Base-by-base conservation (phyloP, 2,329 filamentous ascomycete species). In the Phyllosticta ampelicida region DNA sequence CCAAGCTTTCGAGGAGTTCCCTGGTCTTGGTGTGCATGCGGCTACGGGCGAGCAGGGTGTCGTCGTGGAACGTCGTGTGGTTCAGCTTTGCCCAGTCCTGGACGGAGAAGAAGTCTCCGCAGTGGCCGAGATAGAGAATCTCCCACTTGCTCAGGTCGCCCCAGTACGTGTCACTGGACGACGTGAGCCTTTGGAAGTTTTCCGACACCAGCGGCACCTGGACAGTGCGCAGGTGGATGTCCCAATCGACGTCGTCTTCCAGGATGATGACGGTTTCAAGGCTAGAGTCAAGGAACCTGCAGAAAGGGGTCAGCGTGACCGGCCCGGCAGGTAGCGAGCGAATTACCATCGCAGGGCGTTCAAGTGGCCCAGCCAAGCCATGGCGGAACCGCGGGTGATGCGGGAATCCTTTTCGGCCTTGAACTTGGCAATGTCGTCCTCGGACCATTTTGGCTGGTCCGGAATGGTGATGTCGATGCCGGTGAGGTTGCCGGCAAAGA, bases 331-430 rank as follows among this genome's bases (percentile, higher is more conserved):
- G 30, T 29, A 10, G 18, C 50, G 59, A 20, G 9, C n/a, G 53
- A 23, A n/a, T 48, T 62, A 69, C 68, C 66, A 70, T 59, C 61
- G 66, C 51, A 75, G 60, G 2, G 68, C 70, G 57, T 71, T 67
- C 48, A 73, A 62, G 62, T 75, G 73, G 20, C 71, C 71, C 55
- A 75, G 63, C 73, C 73, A 75, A 13, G 73, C 73, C 60, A 73
- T 52, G 1, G 70, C 70, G 48, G 68, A 71, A 9, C 73, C 73
- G 30, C 62, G 66, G n/a, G 62, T 66, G 18, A 74, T 68, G 1
- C 48, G 64, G 18, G 66, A 71, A 5, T 59, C 54, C 16, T 67
- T 61, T 2, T 63, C 62, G 3, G 65, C 61, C 26, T 63, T 62
- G 26, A 75, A 63, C 6, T 29, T 52, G 4, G 63, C 36, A 9